These are phyloP conservation scores for Excoecaria cochinchinensis DNA, from an alignment of 345 rosid species.

Conservation along the genomic window DNA sequence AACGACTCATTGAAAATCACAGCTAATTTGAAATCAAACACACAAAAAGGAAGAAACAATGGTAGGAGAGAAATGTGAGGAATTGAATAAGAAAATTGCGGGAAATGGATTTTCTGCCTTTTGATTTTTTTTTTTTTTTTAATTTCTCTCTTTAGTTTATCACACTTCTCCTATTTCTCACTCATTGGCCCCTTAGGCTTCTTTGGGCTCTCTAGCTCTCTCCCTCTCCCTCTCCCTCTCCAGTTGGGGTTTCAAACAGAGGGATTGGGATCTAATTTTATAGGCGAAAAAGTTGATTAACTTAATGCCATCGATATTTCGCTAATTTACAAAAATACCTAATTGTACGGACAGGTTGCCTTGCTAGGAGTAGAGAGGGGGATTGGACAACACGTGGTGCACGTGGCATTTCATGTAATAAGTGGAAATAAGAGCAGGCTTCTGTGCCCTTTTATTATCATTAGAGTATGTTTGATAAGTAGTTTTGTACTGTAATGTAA, in stretches of 20 bases:
- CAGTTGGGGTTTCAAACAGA: conserved; percentile 1
- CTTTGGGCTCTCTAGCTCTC: neutral
- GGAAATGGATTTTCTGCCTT: conserved; percentile 14
- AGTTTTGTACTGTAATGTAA: no score
- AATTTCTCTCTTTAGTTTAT: neutral
- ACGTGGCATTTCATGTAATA: conserved; percentile 26
- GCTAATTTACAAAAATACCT: conserved; percentile 37
- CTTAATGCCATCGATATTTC: conserved; percentile 12
- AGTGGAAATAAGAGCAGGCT: neutral
- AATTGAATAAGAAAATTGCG: conserved; percentile 21
- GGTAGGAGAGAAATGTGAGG: neutral
- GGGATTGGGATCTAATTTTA: conserved; percentile 28
- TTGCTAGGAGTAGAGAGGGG: neutral
- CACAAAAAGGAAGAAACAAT: neutral
- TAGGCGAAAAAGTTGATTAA: conserved; percentile 22
- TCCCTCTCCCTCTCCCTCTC: conserved; percentile 18
- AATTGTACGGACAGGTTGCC: neutral
- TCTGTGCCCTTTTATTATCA: no score
- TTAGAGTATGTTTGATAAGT: no score
- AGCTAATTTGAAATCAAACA: neutral
- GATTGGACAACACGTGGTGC: neutral
- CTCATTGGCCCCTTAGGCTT: conserved; percentile 15
- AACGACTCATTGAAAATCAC: conserved; percentile 53
- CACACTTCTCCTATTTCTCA: conserved; percentile 1
- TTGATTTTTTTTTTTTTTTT: conserved; percentile 8